Evolutionary conservation across 495 filamentous ascomycete species (phyloP).

Genomic region (Xylaria acuta): DNA sequence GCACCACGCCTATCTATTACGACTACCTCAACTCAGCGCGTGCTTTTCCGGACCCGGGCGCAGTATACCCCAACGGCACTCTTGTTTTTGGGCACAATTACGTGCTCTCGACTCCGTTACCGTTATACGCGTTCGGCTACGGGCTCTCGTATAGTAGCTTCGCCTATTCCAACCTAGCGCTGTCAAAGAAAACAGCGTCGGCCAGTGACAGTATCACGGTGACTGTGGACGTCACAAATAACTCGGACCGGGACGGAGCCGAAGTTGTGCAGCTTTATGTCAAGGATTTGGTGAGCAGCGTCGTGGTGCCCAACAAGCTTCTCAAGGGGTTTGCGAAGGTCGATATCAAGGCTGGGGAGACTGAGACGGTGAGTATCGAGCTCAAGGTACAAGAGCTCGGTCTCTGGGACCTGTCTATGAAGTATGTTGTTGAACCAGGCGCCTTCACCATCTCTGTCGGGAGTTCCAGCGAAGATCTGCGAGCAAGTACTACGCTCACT

Average conservation of each 20-base stretch:
- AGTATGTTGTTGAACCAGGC: slow-evolving; percentile 74
- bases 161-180: slow-evolving; percentile 55
- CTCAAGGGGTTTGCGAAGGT: slow-evolving; percentile 77
- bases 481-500: slow-evolving; percentile 61
- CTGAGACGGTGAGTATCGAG: slow-evolving; percentile 61
- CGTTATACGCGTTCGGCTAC: slow-evolving; percentile 72
- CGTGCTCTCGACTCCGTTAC: slow-evolving; percentile 62
- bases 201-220: slow-evolving; percentile 59
- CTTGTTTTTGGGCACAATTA: slow-evolving; percentile 71
- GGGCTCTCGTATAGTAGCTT: slow-evolving; percentile 72
- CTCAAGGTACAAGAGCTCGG: slow-evolving; percentile 60
- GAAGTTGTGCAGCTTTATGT: slow-evolving; percentile 77
- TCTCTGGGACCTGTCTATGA: slow-evolving; percentile 65
- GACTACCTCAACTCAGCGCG: slow-evolving; percentile 74
- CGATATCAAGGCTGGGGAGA: slow-evolving; percentile 63
- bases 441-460: slow-evolving; percentile 66
- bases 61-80: slow-evolving; percentile 58
- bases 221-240: slow-evolving; percentile 63
- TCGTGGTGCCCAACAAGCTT: slow-evolving; percentile 68
- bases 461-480: slow-evolving; percentile 61
- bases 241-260: slow-evolving; percentile 59
- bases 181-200: slow-evolving; percentile 53
- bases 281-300: slow-evolving; percentile 63
- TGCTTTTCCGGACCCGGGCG: slow-evolving; percentile 54
- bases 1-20: slow-evolving; percentile 71